These are phyloP conservation scores for Fusarium coicis DNA, from an alignment of 2,329 filamentous ascomycete species.

Conservation along the genomic window DNA sequence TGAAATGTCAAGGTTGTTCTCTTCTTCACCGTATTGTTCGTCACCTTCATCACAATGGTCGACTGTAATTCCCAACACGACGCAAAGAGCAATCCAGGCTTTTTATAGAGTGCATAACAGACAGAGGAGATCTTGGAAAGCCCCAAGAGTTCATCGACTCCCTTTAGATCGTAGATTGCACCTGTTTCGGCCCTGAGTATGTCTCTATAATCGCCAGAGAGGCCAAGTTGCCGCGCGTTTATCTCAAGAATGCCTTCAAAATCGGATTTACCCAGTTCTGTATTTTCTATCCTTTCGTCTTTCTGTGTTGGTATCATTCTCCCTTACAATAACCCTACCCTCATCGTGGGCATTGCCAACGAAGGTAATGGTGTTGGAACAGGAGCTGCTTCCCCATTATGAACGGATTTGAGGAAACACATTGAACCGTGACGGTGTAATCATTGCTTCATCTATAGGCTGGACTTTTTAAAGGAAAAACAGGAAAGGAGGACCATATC, in stretches of 20 bases:
- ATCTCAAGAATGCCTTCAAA: slow-evolving; percentile 12
- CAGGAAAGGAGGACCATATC: neutral
- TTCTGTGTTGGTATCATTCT: slow-evolving; percentile 1
- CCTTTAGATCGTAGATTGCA: neutral
- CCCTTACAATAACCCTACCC: neutral
- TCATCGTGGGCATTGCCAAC: neutral
- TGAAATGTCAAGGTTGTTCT: neutral
- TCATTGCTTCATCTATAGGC: slow-evolving; percentile 34
- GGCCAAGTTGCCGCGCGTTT: neutral
- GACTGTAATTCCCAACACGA: neutral
- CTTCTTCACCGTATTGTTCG: neutral
- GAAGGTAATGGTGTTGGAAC: neutral
- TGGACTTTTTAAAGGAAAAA: slow-evolving; percentile 23
- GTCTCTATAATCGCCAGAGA: slow-evolving; percentile 6
- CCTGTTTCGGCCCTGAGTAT: neutral
- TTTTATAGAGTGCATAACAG: neutral
- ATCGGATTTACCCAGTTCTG: neutral
- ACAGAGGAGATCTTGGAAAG: neutral
- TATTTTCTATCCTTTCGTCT: neutral
- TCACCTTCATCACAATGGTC: neutral
- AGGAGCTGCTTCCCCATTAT: neutral
- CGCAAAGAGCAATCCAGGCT: neutral
- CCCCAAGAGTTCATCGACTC: neutral
- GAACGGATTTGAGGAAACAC: neutral
- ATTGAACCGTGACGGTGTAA: slow-evolving; percentile 9